Base-by-base conservation (phyloP, 1,284 basidiomycete species). In the Naganishia cerealis region DNA sequence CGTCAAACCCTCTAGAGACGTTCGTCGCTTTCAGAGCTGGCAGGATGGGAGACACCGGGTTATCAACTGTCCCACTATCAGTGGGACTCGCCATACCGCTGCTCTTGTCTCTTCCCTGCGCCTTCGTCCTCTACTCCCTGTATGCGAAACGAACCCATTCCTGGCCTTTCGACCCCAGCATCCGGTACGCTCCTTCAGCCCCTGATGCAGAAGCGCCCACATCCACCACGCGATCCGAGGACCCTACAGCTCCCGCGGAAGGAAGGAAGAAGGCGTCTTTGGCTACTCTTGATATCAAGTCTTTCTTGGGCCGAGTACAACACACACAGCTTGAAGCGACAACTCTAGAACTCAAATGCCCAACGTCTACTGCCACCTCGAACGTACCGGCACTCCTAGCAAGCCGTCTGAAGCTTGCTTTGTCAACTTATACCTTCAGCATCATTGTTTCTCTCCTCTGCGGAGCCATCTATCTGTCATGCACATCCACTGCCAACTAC, bases 401-500 rank as follows among this genome's bases (percentile, higher is more conserved):
- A 2, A n/a, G 10, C 43, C 21, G 10, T 4, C 13, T 42, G 8
- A 38, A 21, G 15, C 18, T 38, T 15, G 15, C 50, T 2, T 1
- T 63, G 1, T 18, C 29, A 15, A 40, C 61, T 5, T 63, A 54
- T 46, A 39, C 61, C n/a, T 38, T 54, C 61, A 39, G 61, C 4
- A 43, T 42, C n/a, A 21, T 63, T 16, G 50, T 63, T 21, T 48
- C 54, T n/a, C 46, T 63, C 16, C 21, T 58, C 24, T 63, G 36
- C 18, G 67, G 67, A 4, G n/a, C 52, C 54, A 21, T 68, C 26
- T 68, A 68, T 38, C 55, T 68, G 8, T 15, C 43, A 2, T 57
- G 55, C 26, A 18, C 24, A 3, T 16, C 54, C 6, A n/a, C 43
- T 5, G 33, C 40, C 21, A 33, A 33, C n/a, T 24, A 54, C 3